Conservation (phyloP, 2,329 filamentous ascomycete species). For the Nemania sp. region DNA sequence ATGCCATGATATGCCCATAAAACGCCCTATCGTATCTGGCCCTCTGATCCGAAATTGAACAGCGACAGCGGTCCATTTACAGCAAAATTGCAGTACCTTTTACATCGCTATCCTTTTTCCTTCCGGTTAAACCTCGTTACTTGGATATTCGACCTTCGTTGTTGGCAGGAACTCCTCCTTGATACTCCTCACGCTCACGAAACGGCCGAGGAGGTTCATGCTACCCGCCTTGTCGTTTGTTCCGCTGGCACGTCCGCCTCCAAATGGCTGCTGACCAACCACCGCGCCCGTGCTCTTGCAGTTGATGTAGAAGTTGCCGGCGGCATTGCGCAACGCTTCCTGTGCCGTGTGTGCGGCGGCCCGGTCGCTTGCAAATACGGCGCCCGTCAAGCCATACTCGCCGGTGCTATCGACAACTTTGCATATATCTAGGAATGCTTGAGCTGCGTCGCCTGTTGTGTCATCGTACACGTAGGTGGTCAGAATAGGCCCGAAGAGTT, state of each 20-base stretch:
- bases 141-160: conserved; percentile 67
- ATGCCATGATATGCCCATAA: no score
- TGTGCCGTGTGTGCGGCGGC: conserved; percentile 68
- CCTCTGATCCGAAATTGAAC: no score
- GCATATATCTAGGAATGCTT: conserved; percentile 62
- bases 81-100: no score
- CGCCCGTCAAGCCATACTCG: conserved; percentile 78
- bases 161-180: conserved; percentile 76
- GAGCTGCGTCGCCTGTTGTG: conserved; percentile 48
- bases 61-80: no score
- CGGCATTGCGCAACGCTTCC: conserved; percentile 70
- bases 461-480: conserved; percentile 79
- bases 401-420: conserved; percentile 70
- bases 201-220: conserved; percentile 63
- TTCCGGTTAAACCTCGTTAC: conserved; percentile 63
- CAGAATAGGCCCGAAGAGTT: conserved; percentile 65
- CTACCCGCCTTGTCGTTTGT: conserved; percentile 77
- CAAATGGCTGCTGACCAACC: conserved; percentile 74
- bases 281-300: conserved; percentile 78
- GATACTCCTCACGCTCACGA: conserved; percentile 68
- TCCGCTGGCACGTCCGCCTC: conserved; percentile 67
- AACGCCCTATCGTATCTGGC: no score
- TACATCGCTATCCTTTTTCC: no score
- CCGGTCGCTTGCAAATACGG: conserved; percentile 73
- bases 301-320: conserved; percentile 86